Evolutionary conservation across 2,329 filamentous ascomycete species (phyloP), one percentile per base, ranked within the genome.

Genomic region (Trichoderma gracile): DNA sequence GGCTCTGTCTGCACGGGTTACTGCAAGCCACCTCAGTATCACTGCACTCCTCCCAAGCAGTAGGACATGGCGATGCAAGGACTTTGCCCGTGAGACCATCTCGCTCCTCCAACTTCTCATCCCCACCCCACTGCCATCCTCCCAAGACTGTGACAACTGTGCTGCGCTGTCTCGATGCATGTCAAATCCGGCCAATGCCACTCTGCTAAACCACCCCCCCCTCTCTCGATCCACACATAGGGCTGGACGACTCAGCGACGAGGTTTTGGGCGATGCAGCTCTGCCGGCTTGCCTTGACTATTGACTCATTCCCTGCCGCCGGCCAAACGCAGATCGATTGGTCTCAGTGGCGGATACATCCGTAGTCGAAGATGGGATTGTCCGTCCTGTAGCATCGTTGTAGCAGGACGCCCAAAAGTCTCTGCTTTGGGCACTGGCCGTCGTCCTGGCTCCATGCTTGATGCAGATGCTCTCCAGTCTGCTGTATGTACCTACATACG

Each of bases 191-290:
- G 40, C 47, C 49, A 54, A 45, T 46, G 38, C 57, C 14, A 59
- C 56, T 19, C 42, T 14, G 21, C 25, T 25, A 25, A 25, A 8
- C 38, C 15, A 19, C 15, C 19, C 30, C 30, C 15, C 12, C n/a
- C 40, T 17, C 53, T 45, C 25, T 54, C 58, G 58, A 62, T 62
- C 58, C 58, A 62, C 58, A 62, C 58, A 45, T 62, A 62, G 58
- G 58, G 58, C 58, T 62, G 58, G 58, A 52, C 38, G 27, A 52
- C 17, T 42, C 12, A 38, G 17, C 30, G 55, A 53, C 46, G 58
- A 52, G 58, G 49, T n/a, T n/a, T 54, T 61, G 49, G 47, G 58
- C 46, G 58, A 53, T 25, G 47, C 40, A 61, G 38, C 17, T 23
- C 30, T 46, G 7, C 23, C 25, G 47, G 38, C 38, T 62, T 62